Conservation (phyloP, 2,329 filamentous ascomycete species). For the Tolypocladium paradoxum region DNA sequence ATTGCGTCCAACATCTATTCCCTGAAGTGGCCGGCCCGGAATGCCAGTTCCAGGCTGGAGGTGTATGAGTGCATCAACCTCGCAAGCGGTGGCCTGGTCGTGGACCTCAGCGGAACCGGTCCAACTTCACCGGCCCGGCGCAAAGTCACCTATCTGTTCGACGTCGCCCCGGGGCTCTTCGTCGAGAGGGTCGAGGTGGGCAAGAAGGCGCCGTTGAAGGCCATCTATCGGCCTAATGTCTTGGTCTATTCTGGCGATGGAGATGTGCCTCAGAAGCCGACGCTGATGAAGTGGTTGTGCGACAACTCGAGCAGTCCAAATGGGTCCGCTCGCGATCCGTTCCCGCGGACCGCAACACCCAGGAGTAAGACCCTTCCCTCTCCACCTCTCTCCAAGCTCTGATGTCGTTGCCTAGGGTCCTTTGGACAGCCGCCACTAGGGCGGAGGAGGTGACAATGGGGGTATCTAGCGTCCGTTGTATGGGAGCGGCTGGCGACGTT, state of each 20-base stretch:
- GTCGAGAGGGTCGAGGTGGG: constrained; percentile 23
- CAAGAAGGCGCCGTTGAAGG: constrained; percentile 19
- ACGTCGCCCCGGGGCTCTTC: constrained; percentile 25
- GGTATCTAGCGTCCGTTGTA: not conserved
- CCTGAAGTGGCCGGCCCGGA: constrained; percentile 26
- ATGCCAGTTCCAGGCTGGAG: constrained; percentile 22
- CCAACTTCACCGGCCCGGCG: constrained; percentile 16
- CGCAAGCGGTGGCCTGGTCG: constrained; percentile 16
- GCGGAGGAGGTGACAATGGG: not conserved
- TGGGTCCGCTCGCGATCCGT: constrained; percentile 4
- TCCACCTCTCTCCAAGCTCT: constrained; percentile 14
- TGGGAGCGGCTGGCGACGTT: not conserved
- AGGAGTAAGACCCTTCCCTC: constrained; percentile 17
- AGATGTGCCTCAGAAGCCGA: constrained; percentile 16
- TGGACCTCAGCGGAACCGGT: constrained; percentile 19
- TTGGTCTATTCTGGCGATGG: constrained; percentile 18
- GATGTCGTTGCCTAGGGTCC: constrained; percentile 14
- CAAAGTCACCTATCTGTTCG: constrained; percentile 23
- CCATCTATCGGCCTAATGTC: constrained; percentile 23
- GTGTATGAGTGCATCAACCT: constrained; percentile 26
- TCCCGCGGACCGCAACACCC: constrained; percentile 9
- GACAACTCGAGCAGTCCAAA: constrained; percentile 13
- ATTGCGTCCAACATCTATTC: constrained; percentile 22
- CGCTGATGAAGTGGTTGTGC: constrained; percentile 23
- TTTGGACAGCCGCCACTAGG: constrained; percentile 1